Percentiles rank a stretch among this genome's conserved stretches.
Conservation (phyloP, 345 rosid genomes). For the Camelina laxa region DNA sequence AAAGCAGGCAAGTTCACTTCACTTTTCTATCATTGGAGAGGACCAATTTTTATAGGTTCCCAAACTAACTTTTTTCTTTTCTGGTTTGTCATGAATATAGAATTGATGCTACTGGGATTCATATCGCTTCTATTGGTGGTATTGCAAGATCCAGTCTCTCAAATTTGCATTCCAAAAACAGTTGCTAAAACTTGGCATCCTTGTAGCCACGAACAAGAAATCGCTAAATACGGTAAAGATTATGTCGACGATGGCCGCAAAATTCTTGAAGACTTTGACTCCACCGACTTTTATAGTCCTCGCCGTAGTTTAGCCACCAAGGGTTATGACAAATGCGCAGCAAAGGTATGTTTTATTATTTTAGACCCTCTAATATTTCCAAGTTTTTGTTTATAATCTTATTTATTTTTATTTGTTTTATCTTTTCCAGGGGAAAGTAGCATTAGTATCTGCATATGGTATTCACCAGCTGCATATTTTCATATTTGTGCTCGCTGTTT, state of each 20-base stretch:
- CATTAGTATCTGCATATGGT: slow-evolving; percentile 73
- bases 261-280: slow-evolving; percentile 49
- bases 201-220: slow-evolving; percentile 36
- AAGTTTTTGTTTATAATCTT: neutral
- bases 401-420: neutral
- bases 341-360: slow-evolving; percentile 43
- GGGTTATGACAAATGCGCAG: slow-evolving; percentile 50
- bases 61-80: neutral
- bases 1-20: slow-evolving; percentile 61
- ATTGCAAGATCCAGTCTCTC: slow-evolving; percentile 50
- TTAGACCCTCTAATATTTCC: neutral
- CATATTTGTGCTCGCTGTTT: slow-evolving; percentile 75
- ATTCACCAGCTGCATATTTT: slow-evolving; percentile 81
- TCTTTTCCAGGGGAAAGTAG: slow-evolving; percentile 65
- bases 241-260: slow-evolving; percentile 42
- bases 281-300: slow-evolving; percentile 31
- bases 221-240: slow-evolving; percentile 3
- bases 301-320: slow-evolving; percentile 57
- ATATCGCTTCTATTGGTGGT: slow-evolving; percentile 71
- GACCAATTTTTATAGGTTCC: neutral
- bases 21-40: neutral
- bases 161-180: slow-evolving; percentile 52
- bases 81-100: slow-evolving; percentile 42
- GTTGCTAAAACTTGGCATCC: slow-evolving; percentile 75
- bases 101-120: slow-evolving; percentile 80